phyloP scores from a whole-genome alignment of 768 basidiomycete species.

The Jaapia argillacea region DNA sequence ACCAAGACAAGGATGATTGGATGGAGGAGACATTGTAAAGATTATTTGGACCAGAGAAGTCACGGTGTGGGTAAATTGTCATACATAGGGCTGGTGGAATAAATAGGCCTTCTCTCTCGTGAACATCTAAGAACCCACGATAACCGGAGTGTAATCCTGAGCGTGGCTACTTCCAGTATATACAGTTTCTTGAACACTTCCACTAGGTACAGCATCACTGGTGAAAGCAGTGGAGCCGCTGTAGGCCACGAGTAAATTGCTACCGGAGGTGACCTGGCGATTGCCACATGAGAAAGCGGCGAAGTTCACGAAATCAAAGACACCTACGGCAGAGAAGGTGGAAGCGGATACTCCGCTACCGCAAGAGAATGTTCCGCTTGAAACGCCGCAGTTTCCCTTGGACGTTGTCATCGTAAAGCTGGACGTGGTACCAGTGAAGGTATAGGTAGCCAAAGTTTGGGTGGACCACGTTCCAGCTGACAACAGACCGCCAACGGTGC shows the following conservation, averaged over 20 bases:
- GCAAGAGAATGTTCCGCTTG: constrained; percentile 34
- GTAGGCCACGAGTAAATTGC: constrained; percentile 37
- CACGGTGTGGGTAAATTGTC: too few species aligned
- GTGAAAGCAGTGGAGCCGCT: constrained; percentile 39
- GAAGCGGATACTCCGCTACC: constrained; percentile 38
- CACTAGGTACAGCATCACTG: constrained; percentile 42
- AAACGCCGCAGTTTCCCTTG: constrained; percentile 48
- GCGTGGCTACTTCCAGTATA: constrained; percentile 19
- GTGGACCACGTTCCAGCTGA: constrained; percentile 49
- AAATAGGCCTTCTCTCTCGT: too few species aligned
- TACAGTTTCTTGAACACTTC: constrained; percentile 27
- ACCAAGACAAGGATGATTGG: constrained; percentile 34
- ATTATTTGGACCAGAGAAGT: too few species aligned
- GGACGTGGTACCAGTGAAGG: constrained; percentile 32
- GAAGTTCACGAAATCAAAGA: neutral
- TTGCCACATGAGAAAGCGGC: neutral
- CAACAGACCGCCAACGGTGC: constrained; percentile 40
- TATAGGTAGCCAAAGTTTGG: constrained; percentile 49
- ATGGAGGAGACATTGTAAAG: too few species aligned
- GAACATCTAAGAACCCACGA: too few species aligned
- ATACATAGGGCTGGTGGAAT: too few species aligned
- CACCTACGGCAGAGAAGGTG: constrained; percentile 42
- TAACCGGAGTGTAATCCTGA: constrained; percentile 16
- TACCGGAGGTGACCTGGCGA: constrained; percentile 35
- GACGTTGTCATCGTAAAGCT: constrained; percentile 51